These are phyloP conservation scores for Postia placenta DNA, from an alignment of 768 basidiomycete species.

Conservation along the genomic window DNA sequence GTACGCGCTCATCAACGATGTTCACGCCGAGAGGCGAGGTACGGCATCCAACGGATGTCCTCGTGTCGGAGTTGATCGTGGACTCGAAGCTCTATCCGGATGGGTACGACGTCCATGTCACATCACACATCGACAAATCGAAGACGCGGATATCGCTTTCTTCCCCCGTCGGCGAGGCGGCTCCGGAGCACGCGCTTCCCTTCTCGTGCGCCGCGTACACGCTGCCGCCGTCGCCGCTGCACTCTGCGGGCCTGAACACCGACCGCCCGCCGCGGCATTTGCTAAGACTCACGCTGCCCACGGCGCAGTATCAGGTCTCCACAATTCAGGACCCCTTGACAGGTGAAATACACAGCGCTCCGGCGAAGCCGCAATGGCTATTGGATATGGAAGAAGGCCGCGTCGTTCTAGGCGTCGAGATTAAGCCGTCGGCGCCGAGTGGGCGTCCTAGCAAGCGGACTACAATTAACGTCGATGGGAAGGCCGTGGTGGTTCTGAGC, in stretches of 20 bases:
- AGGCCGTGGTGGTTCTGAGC: conserved; percentile 40
- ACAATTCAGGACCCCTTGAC: conserved; percentile 80
- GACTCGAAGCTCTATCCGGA: conserved; percentile 76
- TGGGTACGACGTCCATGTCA: conserved; percentile 57
- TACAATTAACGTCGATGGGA: conserved; percentile 38
- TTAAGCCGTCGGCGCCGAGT: conserved; percentile 40
- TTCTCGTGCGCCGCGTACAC: conserved; percentile 60
- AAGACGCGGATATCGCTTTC: conserved; percentile 32
- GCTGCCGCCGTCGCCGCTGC: conserved; percentile 76
- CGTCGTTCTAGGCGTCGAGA: conserved; percentile 49
- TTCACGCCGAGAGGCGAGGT: conserved; percentile 61
- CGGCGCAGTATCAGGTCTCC: conserved; percentile 70
- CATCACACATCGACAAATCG: conserved; percentile 36
- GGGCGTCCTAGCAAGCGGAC: conserved; percentile 27
- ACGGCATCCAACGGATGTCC: conserved; percentile 55
- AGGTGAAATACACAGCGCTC: conserved; percentile 53
- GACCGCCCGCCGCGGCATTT: conserved; percentile 62
- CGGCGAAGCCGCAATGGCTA: conserved; percentile 70
- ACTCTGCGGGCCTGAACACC: conserved; percentile 59
- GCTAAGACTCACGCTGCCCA: conserved; percentile 73
- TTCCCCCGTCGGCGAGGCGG: conserved; percentile 10
- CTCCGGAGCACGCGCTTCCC: conserved; percentile 34
- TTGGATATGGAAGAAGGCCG: conserved; percentile 54
- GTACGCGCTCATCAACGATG: conserved; percentile 37
- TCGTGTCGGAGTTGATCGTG: conserved; percentile 74